A percentile compares a stretch with the other conserved stretches of the same genome.
Conservation (phyloP, 2,329 filamentous ascomycete species). For the Aspergillus sp. region DNA sequence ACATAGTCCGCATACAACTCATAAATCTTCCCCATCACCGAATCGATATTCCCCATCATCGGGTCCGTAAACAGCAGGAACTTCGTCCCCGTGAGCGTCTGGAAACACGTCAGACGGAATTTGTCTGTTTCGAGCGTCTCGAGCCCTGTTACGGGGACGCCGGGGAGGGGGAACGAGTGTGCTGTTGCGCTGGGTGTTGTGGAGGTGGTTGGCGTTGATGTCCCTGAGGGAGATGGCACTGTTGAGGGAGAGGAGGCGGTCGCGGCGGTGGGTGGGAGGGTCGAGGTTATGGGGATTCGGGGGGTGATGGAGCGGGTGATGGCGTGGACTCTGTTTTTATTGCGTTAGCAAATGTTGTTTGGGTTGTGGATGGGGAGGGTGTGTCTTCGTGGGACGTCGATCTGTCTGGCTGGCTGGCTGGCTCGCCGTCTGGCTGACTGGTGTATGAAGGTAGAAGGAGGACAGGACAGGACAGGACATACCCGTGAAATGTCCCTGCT, state of each 20-base stretch:
- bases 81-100: conserved; percentile 89
- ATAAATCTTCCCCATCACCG: conserved; percentile 80
- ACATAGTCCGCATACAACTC: conserved; percentile 96
- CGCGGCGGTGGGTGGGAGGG: conserved; percentile 26
- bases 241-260: conserved; percentile 24
- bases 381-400: too few species aligned
- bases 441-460: background rate
- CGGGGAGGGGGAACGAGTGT: conserved; percentile 33
- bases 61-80: conserved; percentile 94
- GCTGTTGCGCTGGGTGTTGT: conserved; percentile 21
- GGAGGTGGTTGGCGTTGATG: conserved; percentile 21
- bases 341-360: background rate
- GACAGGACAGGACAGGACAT: conserved; percentile 22
- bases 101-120: conserved; percentile 95
- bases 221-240: conserved; percentile 32
- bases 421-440: too few species aligned
- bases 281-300: conserved; percentile 30
- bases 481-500: conserved; percentile 96
- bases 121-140: conserved; percentile 92
- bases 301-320: conserved; percentile 59
- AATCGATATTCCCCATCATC: conserved; percentile 79
- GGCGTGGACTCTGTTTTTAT: conserved; percentile 59
- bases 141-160: conserved; percentile 60
- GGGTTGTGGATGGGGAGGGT: too few species aligned
- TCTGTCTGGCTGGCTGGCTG: too few species aligned